Evolutionary conservation across 306 rosid genomes (phyloP), one percentile per base, ranked within the genome.

Genomic region (Datisca glomerata): DNA sequence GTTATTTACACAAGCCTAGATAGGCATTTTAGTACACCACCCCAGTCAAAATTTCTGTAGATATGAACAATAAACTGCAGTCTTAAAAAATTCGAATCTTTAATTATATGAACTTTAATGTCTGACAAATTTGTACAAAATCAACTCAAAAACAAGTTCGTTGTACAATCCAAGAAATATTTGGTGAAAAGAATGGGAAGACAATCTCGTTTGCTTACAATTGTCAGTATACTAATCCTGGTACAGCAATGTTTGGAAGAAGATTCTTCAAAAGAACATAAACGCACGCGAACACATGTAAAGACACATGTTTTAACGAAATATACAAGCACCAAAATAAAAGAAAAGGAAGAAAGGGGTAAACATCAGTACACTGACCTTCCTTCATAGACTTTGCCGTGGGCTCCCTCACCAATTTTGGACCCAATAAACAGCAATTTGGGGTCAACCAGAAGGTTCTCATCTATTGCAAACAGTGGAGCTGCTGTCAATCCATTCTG

Each of bases 321-420:
- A n/a, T n/a, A n/a, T n/a, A n/a, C n/a, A n/a, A n/a, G n/a, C n/a
- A n/a, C n/a, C n/a, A n/a, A n/a, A n/a, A 47, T 12, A 18, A 35
- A 24, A 43, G 24, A 46, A 12, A 43, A 39, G 24, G 12, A 49
- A 9, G 17, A 38, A 55, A 5, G 35, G 13, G n/a, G 36, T 31
- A 31, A 31, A 31, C 1, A 49, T 23, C 22, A 46, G 41, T 53
- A 46, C 63, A 76, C 87, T 74, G 63, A 89, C 97, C 97, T 89
- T 76, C 97, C 97, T 77, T 89, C 68, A 64, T 80, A 89, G 45
- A 89, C 97, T 62, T 72, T 89, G 2, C 97, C 97, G 61, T 89
- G 97, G 35, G 97, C 97, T 50, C 97, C 97, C 55, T 89, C 97
- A 1, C 97, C 97, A 24, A 89, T 80, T 64, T 77, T 83, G 0